Percentiles rank a stretch among this genome's conserved stretches.
Conservation (phyloP, 2,329 filamentous ascomycete genomes). For the Plectosphaerella sp. region DNA sequence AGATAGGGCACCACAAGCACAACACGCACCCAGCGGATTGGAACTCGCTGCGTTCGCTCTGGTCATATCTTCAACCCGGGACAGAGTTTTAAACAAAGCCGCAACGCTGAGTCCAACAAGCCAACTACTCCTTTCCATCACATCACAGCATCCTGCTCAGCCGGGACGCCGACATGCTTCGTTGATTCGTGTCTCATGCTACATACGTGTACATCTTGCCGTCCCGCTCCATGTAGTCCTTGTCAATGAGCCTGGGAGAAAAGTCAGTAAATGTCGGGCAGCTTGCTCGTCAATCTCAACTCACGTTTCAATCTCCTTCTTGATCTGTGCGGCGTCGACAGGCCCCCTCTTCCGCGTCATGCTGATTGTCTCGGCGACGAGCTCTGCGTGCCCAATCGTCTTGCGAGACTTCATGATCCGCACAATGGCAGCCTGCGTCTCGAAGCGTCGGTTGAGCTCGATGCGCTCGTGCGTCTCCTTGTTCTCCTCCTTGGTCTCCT, state of each 20-base stretch:
- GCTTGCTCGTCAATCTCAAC: conserved; percentile 23
- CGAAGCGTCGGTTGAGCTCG: conserved; percentile 83
- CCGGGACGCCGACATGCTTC: background rate
- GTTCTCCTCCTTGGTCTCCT: conserved; percentile 94
- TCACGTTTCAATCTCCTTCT: conserved; percentile 93
- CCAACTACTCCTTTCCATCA: no score
- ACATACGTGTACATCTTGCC: conserved; percentile 69
- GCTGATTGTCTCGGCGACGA: conserved; percentile 89
- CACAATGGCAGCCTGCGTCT: conserved; percentile 95
- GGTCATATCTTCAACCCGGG: no score
- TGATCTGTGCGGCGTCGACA: conserved; percentile 82
- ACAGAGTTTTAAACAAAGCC: no score
- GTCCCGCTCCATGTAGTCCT: conserved; percentile 84
- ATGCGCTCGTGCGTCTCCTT: conserved; percentile 90
- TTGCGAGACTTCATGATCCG: conserved; percentile 96
- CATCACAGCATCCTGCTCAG: background rate
- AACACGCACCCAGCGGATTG: no score
- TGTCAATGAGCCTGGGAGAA: conserved; percentile 70
- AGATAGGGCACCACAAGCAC: no score
- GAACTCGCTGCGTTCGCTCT: no score
- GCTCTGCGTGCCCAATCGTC: conserved; percentile 76
- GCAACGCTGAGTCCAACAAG: no score
- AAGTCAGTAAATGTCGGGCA: conserved; percentile 18
- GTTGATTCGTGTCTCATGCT: conserved; percentile 40
- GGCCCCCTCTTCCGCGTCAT: conserved; percentile 84